phyloP scores from a whole-genome alignment of 345 rosid genomes.

The Hirschfeldia incana region DNA sequence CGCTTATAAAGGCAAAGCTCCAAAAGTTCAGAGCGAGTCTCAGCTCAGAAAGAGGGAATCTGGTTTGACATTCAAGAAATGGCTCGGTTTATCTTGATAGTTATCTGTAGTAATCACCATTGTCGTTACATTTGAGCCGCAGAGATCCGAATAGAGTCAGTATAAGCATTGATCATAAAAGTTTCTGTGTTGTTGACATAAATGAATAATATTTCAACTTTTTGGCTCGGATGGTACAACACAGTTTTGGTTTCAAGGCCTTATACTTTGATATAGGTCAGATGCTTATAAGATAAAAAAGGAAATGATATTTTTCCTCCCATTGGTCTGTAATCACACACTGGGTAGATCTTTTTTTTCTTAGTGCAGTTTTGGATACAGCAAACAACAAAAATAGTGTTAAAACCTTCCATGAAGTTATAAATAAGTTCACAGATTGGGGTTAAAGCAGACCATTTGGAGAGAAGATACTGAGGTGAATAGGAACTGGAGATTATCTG shows the following conservation, averaged over 20 bases:
- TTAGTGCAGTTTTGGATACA: constrained; percentile 4
- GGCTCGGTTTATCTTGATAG: constrained; percentile 69
- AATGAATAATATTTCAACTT: neutral
- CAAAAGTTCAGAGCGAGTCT: constrained; percentile 82
- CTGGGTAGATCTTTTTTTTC: neutral
- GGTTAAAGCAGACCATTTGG: constrained; percentile 56
- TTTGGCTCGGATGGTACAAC: no score
- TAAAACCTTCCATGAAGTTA: no score
- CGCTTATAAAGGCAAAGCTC: constrained; percentile 79
- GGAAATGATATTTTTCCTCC: neutral
- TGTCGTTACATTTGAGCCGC: constrained; percentile 1
- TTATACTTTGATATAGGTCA: constrained; percentile 67
- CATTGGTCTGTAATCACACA: constrained; percentile 14
- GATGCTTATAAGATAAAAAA: constrained; percentile 15
- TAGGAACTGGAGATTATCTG: constrained; percentile 91
- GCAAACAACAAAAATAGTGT: no score
- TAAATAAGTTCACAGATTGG: neutral
- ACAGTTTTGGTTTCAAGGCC: no score
- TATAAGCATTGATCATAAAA: neutral
- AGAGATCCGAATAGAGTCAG: constrained; percentile 18
- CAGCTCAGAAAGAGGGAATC: constrained; percentile 81
- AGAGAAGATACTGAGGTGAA: constrained; percentile 91
- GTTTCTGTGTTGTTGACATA: neutral
- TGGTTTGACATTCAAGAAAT: constrained; percentile 67
- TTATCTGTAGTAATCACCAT: neutral